Conservation (phyloP, 1,284 basidiomycete species). For the Ustilago bromivora region DNA sequence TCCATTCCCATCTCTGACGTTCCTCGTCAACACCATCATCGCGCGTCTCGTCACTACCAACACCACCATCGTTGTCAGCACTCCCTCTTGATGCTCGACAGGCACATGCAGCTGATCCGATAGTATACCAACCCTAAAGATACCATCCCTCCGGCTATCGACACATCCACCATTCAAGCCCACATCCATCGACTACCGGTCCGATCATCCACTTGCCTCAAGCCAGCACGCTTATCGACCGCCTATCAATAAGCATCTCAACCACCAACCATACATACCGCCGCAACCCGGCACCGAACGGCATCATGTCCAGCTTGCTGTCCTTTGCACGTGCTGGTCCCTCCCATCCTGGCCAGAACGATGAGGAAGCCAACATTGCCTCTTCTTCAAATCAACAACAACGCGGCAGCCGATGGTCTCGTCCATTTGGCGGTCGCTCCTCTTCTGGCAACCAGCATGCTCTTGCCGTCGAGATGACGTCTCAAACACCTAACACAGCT, state of each 20-base stretch:
- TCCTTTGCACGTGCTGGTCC: slow-evolving; percentile 31
- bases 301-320: slow-evolving; percentile 33
- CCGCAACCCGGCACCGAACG: background rate
- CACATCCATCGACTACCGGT: background rate
- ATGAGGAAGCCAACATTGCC: slow-evolving; percentile 27
- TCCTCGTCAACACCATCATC: background rate
- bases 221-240: background rate
- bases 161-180: background rate
- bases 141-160: background rate
- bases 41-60: background rate
- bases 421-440: slow-evolving; percentile 21
- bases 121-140: background rate
- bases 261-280: background rate
- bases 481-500: slow-evolving; percentile 4
- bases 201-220: background rate
- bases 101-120: background rate
- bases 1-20: background rate
- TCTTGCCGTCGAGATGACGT: slow-evolving; percentile 26
- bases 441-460: slow-evolving; percentile 10
- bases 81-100: background rate
- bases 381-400: slow-evolving; percentile 13
- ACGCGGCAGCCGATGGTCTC: slow-evolving; percentile 19
- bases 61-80: background rate
- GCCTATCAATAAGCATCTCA: background rate
- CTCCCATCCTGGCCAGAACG: slow-evolving; percentile 17